Base-by-base conservation (phyloP, 176 grass and related monocot genomes). In the Oryza meridionalis region DNA sequence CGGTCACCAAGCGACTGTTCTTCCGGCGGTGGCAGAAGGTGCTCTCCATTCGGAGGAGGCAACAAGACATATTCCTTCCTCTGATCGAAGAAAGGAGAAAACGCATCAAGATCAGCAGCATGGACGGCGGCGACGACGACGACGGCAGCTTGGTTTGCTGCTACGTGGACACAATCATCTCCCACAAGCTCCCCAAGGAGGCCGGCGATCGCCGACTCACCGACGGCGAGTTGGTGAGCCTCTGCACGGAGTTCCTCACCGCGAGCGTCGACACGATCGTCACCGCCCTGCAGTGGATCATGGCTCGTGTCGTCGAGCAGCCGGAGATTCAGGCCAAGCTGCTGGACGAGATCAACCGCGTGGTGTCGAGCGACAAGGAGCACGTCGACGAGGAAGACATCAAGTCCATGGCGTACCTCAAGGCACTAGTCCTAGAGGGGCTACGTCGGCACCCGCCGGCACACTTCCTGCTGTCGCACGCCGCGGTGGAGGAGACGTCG, bases 1-100 rank as follows among this genome's bases (percentile, higher is more conserved):
- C 58, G 25, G 47, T 94, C 77, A 81, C 89, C 35, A 94, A 37
- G 58, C 81, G 58, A 24, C 11, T 91, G 22, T 94, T 94, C 73
- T 0, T 73, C 61, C 65, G 68, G 8, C 78, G 88, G 13, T 93
- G 88, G 88, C 55, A 15, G 0, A 85, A n/a, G 22, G 69, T 91
- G 13, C 14, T 82, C 51, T 42, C 80, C 53, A 81, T 91, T 13
- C 76, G 84, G 7, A 33, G 44, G 0, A 75, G 25, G 33, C 86
- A 94, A 47, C 53, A 86, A 79, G 82, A 81, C 25, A 29, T 86
- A 1, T 86, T 94, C 67, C 11, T 86, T 26, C 88, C 91, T 4
- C 68, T 93, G 51, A 93, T 93, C 71, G 22, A 15, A 29, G 72
- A 63, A 31, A 65, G 69, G 33, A 32, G 55, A 74, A 24, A 88